Conservation (phyloP, 2,329 filamentous ascomycete species). For the Scytalidium sp. region DNA sequence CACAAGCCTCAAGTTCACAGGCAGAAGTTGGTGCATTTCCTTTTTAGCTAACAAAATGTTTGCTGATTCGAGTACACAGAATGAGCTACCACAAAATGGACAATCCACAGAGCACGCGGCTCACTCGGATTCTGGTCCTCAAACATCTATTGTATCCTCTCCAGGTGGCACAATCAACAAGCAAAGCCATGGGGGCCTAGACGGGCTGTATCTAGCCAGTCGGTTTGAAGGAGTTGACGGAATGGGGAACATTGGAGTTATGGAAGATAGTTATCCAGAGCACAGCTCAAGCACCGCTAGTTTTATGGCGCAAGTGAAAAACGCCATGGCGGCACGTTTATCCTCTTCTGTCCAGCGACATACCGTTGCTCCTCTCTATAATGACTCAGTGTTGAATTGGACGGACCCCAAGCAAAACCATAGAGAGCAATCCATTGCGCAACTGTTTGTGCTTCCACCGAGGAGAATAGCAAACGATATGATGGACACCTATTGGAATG, state of each 20-base stretch:
- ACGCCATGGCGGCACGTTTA: neutral
- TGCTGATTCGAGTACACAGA: no score
- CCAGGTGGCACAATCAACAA: neutral
- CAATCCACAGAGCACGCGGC: no score
- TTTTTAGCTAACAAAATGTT: no score
- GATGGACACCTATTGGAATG: constrained; percentile 15
- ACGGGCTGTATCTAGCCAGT: neutral
- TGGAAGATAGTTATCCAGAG: neutral
- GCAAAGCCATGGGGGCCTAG: neutral
- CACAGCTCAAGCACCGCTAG: neutral
- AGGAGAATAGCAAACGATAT: constrained; percentile 14
- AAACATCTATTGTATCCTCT: neutral
- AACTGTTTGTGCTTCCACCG: constrained; percentile 10
- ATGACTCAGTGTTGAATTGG: neutral
- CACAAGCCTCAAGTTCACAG: neutral
- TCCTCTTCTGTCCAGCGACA: neutral
- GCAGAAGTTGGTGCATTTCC: no score
- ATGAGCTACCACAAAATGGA: no score
- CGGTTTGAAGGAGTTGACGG: neutral
- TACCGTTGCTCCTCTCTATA: neutral
- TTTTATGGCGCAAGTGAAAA: neutral
- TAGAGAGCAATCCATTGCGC: neutral
- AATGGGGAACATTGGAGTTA: neutral
- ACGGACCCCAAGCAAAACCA: neutral
- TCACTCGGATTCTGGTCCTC: neutral